Evolutionary conservation across 23 red algal species (phyloP), one percentile per base, ranked within the genome.

Genomic region (Cyanidium caldarium): DNA sequence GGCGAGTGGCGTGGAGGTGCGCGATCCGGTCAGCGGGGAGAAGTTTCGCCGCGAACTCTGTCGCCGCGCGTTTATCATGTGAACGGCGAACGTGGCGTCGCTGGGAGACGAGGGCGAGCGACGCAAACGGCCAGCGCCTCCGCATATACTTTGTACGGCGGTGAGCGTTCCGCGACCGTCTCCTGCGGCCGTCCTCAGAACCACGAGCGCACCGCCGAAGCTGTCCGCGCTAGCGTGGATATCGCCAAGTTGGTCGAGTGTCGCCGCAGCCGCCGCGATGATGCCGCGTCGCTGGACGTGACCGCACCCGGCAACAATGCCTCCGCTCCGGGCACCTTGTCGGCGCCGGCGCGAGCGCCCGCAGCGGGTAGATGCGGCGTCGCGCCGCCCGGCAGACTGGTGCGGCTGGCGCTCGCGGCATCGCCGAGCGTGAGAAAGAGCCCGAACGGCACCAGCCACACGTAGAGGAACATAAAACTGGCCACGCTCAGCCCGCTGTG

Each of bases 1-100:
- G 7, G 7, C 51, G 5, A 28, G 21, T 61, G 51, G 51, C 7
- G n/a, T 16, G n/a, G 19, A 28, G 7, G 51, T 61, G 13, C 51
- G 51, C 23, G 51, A 61, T 25, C 51, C 51, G 5, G 51, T 28
- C 7, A 61, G n/a, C 3, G 51, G 51, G 7, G n/a, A 61, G n/a
- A 28, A 61, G 51, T 61, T 61, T 61, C 19, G 51, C 31, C 51
- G 51, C 10, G 51, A 61, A 28, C 7, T 61, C 7, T 61, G 51
- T 25, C 51, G 51, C 51, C 19, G 31, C 7, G 51, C 31, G n/a
- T 61, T 61, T 61, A 61, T 61, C 21, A 61, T 61, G 51, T 61
- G 23, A 61, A 44, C 12, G 12, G 13, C 12, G 13, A n/a, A 44
- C n/a, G n/a, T 44, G 41, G n/a, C 12, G 41, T 44, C 41, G n/a